Evolutionary conservation across 2,329 filamentous ascomycete species (phyloP).

Genomic region (Xylaria sp.): DNA sequence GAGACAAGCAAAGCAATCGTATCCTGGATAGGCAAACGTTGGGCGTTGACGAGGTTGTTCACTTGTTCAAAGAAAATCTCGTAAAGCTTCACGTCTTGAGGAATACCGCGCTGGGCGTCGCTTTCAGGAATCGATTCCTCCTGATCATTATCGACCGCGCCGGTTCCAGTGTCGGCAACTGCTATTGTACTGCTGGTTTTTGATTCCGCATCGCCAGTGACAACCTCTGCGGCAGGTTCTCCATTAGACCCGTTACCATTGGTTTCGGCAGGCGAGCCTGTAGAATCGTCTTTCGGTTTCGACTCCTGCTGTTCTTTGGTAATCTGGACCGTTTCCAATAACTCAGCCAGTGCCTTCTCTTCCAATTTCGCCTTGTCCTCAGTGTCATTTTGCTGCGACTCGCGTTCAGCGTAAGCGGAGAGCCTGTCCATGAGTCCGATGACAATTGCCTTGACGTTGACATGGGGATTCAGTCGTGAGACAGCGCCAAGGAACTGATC

Average conservation of each 20-base stretch:
- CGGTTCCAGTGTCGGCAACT: conserved; percentile 43
- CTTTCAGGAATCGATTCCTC: conserved; percentile 24
- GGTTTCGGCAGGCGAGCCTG: conserved; percentile 33
- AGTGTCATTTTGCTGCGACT: conserved; percentile 64
- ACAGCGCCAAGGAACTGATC: conserved; percentile 94
- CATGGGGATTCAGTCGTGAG: conserved; percentile 86
- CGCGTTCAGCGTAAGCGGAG: conserved; percentile 88
- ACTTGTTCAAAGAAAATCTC: conserved; percentile 98
- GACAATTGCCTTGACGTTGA: conserved; percentile 96
- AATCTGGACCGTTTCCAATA: conserved; percentile 74
- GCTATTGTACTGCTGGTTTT: conserved; percentile 36
- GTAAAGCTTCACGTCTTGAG: conserved; percentile 79
- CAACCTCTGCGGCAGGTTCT: conserved; percentile 31
- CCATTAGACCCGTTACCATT: conserved; percentile 35
- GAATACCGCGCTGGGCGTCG: conserved; percentile 50
- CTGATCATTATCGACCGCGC: conserved; percentile 42
- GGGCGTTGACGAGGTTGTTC: conserved; percentile 84
- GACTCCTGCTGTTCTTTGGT: conserved; percentile 49
- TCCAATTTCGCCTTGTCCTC: conserved; percentile 73
- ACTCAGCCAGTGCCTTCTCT: conserved; percentile 71
- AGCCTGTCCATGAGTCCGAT: conserved; percentile 96
- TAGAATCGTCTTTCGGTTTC: conserved; percentile 24
- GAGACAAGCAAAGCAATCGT: conserved; percentile 93
- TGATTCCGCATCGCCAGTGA: conserved; percentile 33
- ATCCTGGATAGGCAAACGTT: conserved; percentile 88